Evolutionary conservation across 805 yeast genomes (phyloP).

Genomic region (Deakozyma indianensis): DNA sequence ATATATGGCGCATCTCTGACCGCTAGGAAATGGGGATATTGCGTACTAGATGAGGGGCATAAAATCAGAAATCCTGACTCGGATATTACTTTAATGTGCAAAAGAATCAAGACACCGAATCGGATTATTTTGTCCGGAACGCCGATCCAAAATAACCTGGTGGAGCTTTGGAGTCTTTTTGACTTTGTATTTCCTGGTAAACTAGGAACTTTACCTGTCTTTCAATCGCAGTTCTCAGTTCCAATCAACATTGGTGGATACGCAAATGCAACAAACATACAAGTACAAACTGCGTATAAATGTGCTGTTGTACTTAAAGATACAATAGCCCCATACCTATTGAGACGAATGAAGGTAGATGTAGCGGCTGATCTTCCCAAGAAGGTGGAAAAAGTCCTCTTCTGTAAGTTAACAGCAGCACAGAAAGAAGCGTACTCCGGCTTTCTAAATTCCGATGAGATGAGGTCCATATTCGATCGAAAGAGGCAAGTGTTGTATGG

Average conservation of each 20-base stretch:
- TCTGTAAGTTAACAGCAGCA: conserved; percentile 66
- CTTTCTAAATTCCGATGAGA: conserved; percentile 64
- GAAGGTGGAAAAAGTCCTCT: conserved; percentile 85
- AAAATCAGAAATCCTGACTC: conserved; percentile 91
- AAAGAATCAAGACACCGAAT: conserved; percentile 71
- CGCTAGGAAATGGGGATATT: conserved; percentile 77
- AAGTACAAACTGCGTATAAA: conserved; percentile 90
- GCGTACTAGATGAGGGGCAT: conserved; percentile 90
- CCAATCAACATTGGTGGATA: conserved; percentile 97
- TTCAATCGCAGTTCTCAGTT: conserved; percentile 78
- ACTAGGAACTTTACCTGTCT: conserved; percentile 87
- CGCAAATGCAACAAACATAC: conserved; percentile 91
- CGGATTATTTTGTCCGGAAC: conserved; percentile 87
- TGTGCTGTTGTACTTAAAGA: conserved; percentile 89
- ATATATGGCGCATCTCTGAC: conserved; percentile 49
- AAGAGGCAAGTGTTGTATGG: conserved; percentile 75
- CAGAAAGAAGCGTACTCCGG: conserved; percentile 64
- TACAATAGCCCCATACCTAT: conserved; percentile 74
- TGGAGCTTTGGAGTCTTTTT: conserved; percentile 88
- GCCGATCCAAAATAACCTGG: conserved; percentile 86
- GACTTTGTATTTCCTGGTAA: conserved; percentile 94
- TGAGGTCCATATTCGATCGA: conserved; percentile 57
- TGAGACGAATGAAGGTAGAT: conserved; percentile 79
- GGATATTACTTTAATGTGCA: conserved; percentile 72
- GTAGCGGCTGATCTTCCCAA: conserved; percentile 92